phyloP scores from a whole-genome alignment of 1,284 basidiomycete genomes.

The Agaricales sp. region DNA sequence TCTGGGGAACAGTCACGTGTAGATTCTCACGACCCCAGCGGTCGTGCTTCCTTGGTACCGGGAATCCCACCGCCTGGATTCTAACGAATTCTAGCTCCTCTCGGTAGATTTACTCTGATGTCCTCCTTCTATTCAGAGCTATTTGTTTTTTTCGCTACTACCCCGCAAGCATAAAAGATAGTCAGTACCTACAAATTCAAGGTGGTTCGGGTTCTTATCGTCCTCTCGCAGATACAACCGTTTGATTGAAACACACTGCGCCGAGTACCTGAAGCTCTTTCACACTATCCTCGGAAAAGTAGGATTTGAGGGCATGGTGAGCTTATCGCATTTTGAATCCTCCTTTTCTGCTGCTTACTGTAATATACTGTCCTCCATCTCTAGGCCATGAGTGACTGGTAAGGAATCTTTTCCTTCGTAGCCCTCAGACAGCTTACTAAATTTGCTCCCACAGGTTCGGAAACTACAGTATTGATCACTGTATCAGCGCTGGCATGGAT shows the following conservation, averaged over 20 bases:
- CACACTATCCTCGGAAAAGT: slow-evolving; percentile 62
- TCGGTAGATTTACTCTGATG: too few relatives aligned
- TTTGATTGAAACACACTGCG: slow-evolving; percentile 61
- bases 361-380: not conserved
- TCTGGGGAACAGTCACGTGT: too few relatives aligned
- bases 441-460: slow-evolving; percentile 33
- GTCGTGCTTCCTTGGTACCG: too few relatives aligned
- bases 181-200: too few relatives aligned
- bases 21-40: too few relatives aligned
- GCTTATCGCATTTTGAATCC: too few relatives aligned
- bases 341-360: not conserved
- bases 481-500: slow-evolving; percentile 68
- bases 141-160: too few relatives aligned
- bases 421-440: slow-evolving; percentile 18
- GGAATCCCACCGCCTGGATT: too few relatives aligned
- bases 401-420: slow-evolving; percentile 8
- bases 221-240: slow-evolving; percentile 45
- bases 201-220: not conserved
- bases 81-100: too few relatives aligned
- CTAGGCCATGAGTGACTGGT: slow-evolving; percentile 77
- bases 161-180: too few relatives aligned
- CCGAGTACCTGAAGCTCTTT: slow-evolving; percentile 56
- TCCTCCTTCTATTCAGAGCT: too few relatives aligned
- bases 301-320: slow-evolving; percentile 53
- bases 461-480: slow-evolving; percentile 52